phyloP scores from a whole-genome alignment of 179 eudicot species.

The Spergularia azorica region DNA sequence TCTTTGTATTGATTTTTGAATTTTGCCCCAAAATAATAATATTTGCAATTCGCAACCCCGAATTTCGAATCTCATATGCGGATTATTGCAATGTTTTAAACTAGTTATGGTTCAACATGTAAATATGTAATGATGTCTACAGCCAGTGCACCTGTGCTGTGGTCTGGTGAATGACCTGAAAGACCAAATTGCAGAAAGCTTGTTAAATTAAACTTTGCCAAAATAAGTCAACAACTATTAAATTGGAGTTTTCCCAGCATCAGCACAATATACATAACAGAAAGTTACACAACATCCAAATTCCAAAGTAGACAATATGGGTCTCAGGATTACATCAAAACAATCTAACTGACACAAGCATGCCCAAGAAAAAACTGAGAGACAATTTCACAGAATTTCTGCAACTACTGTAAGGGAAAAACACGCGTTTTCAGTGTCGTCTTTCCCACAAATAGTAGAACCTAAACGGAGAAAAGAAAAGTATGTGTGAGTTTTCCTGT shows the following conservation, averaged over 20 bases:
- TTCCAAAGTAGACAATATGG: slow-evolving; percentile 1
- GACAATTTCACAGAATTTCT: not conserved
- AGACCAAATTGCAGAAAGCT: not conserved
- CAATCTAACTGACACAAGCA: slow-evolving; percentile 7
- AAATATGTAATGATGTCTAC: too few relatives aligned
- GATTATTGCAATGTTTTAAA: too few relatives aligned
- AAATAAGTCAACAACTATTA: not conserved
- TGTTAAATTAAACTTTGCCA: slow-evolving; percentile 15
- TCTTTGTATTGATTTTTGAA: too few relatives aligned
- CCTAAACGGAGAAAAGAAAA: not conserved
- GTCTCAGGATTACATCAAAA: slow-evolving; percentile 3
- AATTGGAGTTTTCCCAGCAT: not conserved
- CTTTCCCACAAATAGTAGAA: not conserved
- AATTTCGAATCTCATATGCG: too few relatives aligned
- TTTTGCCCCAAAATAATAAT: too few relatives aligned
- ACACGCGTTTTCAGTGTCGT: not conserved
- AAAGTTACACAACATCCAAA: slow-evolving; percentile 9
- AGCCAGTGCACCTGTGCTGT: too few relatives aligned
- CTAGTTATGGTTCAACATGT: too few relatives aligned
- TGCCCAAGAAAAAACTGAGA: not conserved
- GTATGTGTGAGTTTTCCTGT: not conserved
- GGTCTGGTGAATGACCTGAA: slow-evolving; percentile 10
- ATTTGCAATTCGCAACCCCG: too few relatives aligned
- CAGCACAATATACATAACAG: slow-evolving; percentile 12
- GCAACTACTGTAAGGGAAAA: not conserved